These are phyloP conservation scores for Pythium coloratum DNA, from an alignment of 352 stramenopile species.

Conservation along the genomic window DNA sequence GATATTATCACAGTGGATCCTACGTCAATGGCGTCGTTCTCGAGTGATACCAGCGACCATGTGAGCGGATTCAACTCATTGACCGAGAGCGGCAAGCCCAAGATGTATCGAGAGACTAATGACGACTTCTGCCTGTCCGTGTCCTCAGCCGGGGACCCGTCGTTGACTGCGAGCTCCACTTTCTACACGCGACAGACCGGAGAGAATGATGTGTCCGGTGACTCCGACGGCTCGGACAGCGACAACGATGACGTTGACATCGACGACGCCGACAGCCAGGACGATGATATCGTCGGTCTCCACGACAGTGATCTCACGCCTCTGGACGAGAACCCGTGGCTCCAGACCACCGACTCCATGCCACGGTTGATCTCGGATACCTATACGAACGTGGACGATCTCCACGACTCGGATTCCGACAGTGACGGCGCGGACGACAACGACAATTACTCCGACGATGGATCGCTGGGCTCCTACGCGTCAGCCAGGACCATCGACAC, in stretches of 20 bases:
- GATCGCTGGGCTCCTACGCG: constrained; percentile 5
- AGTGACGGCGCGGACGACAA: constrained; percentile 10
- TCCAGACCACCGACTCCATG: background rate
- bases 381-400: constrained; percentile 21
- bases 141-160: background rate
- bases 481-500: constrained; percentile 7
- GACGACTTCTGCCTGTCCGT: constrained; percentile 15
- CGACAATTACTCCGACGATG: constrained; percentile 4
- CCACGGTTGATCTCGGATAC: constrained; percentile 5
- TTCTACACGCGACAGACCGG: constrained; percentile 15
- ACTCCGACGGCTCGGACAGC: background rate
- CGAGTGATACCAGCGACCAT: constrained; percentile 18
- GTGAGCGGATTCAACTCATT: constrained; percentile 23
- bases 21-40: constrained; percentile 11
- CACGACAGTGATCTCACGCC: constrained; percentile 3
- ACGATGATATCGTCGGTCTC: constrained; percentile 1
- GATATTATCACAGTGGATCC: constrained; percentile 47
- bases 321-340: constrained; percentile 1
- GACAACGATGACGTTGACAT: constrained; percentile 9
- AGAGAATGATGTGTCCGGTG: constrained; percentile 23
- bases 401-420: constrained; percentile 23
- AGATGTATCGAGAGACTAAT: constrained; percentile 11
- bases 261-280: constrained; percentile 4
- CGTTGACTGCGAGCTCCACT: constrained; percentile 14
- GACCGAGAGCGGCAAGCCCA: constrained; percentile 14